Base-by-base conservation (phyloP, 73 alveolate genomes). In the Uronychia setigera region DNA sequence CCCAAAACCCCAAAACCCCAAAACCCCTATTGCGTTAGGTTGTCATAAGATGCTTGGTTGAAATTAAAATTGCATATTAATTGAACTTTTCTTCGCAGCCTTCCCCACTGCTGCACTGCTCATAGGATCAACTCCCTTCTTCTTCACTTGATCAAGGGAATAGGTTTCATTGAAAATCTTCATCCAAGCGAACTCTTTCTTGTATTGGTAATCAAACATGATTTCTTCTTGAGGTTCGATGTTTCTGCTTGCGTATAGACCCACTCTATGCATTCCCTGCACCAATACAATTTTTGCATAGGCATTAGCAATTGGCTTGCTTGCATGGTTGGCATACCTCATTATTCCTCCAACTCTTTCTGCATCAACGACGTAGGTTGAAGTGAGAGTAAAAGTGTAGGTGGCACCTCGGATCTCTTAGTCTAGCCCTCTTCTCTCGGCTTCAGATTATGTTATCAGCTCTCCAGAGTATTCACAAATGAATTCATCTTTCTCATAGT, bases 391-490 rank as follows among this genome's bases (percentile, higher is more conserved):
- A 80, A 89, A 89, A 5, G 84, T 77, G 74, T 89, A 89, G 0
- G 95, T 82, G n/a, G 80, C 59, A 27, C 89, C 92, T 29, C 90
- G 77, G 31, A 84, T 46, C 35, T 89, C 95, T 32, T 89, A 76
- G 74, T 67, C 76, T 0, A 84, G 30, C 79, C 89, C 88, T 67
- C 81, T 46, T n/a, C 79, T 89, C 83, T 84, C 88, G 33, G 58
- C 32, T 28, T 60, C 92, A 82, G 28, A 35, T 35, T 84, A 33
- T 5, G 81, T 30, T 1, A 89, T 26, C 25, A 84, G 74, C 82
- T 89, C 88, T n/a, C 95, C 95, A 11, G 91, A 57, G 59, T 89
- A 89, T 35, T 83, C 87, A 79, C 88, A 82, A 26, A 89, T 84
- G 30, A 57, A 84, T 29, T 89, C 85, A 28, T 83, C 92, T 28